A percentile compares a stretch with the other conserved stretches of the same genome.
phyloP scores from a whole-genome alignment of 768 basidiomycete genomes.

The Mycena vitilis region DNA sequence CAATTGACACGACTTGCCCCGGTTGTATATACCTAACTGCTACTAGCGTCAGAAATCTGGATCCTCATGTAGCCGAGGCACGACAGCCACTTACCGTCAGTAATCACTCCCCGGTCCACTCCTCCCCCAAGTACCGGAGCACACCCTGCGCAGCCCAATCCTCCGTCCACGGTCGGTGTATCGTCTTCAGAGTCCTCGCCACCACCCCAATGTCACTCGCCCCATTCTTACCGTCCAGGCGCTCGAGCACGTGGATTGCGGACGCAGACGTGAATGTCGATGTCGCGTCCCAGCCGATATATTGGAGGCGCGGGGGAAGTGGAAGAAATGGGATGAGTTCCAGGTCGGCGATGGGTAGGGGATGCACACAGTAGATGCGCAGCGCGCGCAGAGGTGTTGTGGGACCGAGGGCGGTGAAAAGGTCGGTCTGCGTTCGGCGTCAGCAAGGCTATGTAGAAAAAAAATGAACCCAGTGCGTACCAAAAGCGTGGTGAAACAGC shows the following conservation, averaged over 20 bases:
- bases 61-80: too few species aligned
- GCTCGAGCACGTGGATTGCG: neutral
- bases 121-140: neutral
- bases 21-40: too few species aligned
- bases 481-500: neutral
- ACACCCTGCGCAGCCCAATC: conserved; percentile 3
- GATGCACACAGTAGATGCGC: neutral
- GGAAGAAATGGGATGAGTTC: neutral
- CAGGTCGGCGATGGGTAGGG: neutral
- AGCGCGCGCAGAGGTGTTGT: neutral
- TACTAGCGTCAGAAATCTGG: too few species aligned
- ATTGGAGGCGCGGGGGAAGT: neutral
- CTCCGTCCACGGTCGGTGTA: neutral
- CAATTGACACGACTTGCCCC: too few species aligned
- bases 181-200: neutral
- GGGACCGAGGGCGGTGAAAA: neutral
- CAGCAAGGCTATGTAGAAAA: neutral
- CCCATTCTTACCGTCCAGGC: neutral
- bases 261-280: neutral
- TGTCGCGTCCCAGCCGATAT: neutral
- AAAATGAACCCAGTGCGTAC: neutral
- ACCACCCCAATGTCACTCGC: too few species aligned
- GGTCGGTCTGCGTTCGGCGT: neutral
- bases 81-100: too few species aligned
- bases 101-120: neutral